phyloP scores from a whole-genome alignment of 2,329 filamentous ascomycete species.

The Phaeosphaeria sp. region DNA sequence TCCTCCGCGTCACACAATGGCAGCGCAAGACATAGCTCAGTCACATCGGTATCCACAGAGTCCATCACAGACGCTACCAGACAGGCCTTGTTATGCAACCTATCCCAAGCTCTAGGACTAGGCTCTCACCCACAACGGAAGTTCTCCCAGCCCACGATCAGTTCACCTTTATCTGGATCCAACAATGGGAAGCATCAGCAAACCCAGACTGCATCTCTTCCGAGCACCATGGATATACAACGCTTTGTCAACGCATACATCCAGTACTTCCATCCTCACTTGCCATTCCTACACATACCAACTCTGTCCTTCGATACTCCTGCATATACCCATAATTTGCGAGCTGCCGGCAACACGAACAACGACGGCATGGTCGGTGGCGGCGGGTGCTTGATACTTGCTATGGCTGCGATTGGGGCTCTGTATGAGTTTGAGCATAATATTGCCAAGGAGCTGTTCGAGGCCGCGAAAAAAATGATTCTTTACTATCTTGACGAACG shows the following conservation, averaged over 20 bases:
- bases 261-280: slow-evolving; percentile 88
- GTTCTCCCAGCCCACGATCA: slow-evolving; percentile 65
- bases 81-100: slow-evolving; percentile 67
- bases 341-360: slow-evolving; percentile 63
- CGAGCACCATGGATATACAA: slow-evolving; percentile 84
- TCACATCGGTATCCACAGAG: slow-evolving; percentile 67
- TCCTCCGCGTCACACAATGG: slow-evolving; percentile 74
- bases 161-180: slow-evolving; percentile 57
- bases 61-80: slow-evolving; percentile 71
- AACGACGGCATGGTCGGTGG: slow-evolving; percentile 70
- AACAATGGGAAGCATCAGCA: slow-evolving; percentile 38
- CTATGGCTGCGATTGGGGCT: slow-evolving; percentile 85
- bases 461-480: slow-evolving; percentile 95
- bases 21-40: slow-evolving; percentile 67
- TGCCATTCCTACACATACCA: slow-evolving; percentile 92
- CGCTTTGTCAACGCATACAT: slow-evolving; percentile 91
- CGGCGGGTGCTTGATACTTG: slow-evolving; percentile 83
- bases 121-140: slow-evolving; percentile 59
- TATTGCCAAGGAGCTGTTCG: slow-evolving; percentile 84
- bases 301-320: slow-evolving; percentile 89
- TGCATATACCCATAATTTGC: slow-evolving; percentile 66
- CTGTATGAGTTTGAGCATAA: slow-evolving; percentile 85
- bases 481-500: slow-evolving; percentile 90
- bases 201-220: slow-evolving; percentile 66
- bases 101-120: slow-evolving; percentile 66